Conservation (phyloP, 176 grass and related monocot genomes). For the Miscanthus lutarioriparius region DNA sequence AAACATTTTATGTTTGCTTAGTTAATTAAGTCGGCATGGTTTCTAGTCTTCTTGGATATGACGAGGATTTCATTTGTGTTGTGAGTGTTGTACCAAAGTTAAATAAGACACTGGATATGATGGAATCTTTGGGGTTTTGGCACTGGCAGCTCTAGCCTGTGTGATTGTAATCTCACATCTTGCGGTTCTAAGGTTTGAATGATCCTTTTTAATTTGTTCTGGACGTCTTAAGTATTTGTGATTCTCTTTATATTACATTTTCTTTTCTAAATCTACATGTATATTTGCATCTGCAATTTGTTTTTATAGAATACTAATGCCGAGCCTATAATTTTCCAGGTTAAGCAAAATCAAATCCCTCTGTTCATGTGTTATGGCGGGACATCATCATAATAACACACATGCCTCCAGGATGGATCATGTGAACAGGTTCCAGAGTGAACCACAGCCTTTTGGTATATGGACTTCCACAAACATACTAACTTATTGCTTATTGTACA, state of each 20-base stretch:
- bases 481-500: background rate
- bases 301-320: conserved; percentile 27
- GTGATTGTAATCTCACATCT: conserved; percentile 22
- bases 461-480: conserved; percentile 15
- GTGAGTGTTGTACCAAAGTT: conserved; percentile 12
- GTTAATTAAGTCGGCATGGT: background rate
- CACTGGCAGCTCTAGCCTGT: conserved; percentile 22
- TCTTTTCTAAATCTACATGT: background rate
- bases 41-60: background rate
- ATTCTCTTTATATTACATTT: background rate
- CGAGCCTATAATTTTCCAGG: conserved; percentile 29
- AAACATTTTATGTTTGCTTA: conserved; percentile 12
- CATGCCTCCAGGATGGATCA: conserved; percentile 43
- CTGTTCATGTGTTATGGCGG: conserved; percentile 45
- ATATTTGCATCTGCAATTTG: background rate
- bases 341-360: conserved; percentile 17
- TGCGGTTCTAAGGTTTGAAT: conserved; percentile 36
- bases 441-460: conserved; percentile 49
- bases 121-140: conserved; percentile 26
- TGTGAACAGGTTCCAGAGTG: conserved; percentile 42
- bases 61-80: background rate
- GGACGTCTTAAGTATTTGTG: conserved; percentile 13
- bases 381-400: conserved; percentile 48
- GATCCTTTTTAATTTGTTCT: conserved; percentile 12
- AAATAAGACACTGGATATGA: conserved; percentile 30